These are phyloP conservation scores for Didymosphaeria variabile DNA, from an alignment of 2,329 filamentous ascomycete genomes.

Conservation along the genomic window DNA sequence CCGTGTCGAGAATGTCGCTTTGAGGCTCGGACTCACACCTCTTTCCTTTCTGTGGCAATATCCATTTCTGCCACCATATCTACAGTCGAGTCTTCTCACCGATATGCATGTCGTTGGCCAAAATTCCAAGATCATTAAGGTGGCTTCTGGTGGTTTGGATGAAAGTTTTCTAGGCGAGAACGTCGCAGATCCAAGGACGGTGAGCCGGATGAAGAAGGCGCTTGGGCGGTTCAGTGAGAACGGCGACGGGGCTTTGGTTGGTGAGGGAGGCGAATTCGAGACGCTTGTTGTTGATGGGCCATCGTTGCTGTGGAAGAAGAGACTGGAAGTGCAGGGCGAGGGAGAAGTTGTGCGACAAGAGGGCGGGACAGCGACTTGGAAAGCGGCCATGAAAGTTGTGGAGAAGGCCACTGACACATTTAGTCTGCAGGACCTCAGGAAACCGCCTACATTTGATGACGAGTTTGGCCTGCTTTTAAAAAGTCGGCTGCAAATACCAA, in stretches of 20 bases:
- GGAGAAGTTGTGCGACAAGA: conserved; percentile 66
- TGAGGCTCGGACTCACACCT: conserved; percentile 82
- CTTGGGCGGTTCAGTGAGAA: conserved; percentile 73
- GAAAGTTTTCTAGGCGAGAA: conserved; percentile 82
- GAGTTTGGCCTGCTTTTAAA: conserved; percentile 61
- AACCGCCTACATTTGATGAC: conserved; percentile 73
- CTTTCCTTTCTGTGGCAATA: conserved; percentile 95
- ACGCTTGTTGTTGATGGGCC: conserved; percentile 89
- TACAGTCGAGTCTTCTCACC: conserved; percentile 67
- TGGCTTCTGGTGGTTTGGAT: conserved; percentile 88
- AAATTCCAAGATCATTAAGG: conserved; percentile 93
- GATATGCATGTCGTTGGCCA: conserved; percentile 83
- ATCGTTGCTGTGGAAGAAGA: conserved; percentile 72
- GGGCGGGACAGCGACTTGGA: conserved; percentile 80
- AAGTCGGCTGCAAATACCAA: not conserved
- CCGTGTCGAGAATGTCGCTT: conserved; percentile 88
- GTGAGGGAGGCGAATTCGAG: conserved; percentile 96
- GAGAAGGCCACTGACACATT: conserved; percentile 45
- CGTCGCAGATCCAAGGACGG: conserved; percentile 67
- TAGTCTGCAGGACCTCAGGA: conserved; percentile 53
- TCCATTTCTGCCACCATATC: conserved; percentile 70
- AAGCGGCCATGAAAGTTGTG: conserved; percentile 67
- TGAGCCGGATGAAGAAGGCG: conserved; percentile 60
- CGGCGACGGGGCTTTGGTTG: conserved; percentile 76
- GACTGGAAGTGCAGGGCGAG: conserved; percentile 72